Conservation (phyloP, 352 stramenopile genomes). For the Plasmopara viticola region DNA sequence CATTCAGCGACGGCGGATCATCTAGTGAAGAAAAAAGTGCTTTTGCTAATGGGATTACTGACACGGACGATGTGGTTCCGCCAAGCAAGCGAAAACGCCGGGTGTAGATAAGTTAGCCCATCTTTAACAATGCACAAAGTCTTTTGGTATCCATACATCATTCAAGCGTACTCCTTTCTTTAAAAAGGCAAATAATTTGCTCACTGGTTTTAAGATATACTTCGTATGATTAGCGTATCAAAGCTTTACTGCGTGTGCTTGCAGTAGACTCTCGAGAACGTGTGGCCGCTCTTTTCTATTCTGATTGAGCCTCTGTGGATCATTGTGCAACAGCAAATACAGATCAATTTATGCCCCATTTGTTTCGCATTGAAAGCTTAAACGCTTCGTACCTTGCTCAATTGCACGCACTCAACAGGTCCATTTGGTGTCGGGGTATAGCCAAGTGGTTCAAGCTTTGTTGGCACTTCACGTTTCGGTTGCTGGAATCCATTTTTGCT, state of each 20-base stretch:
- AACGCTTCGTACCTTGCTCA: conserved; percentile 36
- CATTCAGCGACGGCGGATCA: conserved; percentile 34
- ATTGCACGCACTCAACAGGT: conserved; percentile 43
- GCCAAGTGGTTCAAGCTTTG: conserved; percentile 53
- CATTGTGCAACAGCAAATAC: conserved; percentile 2
- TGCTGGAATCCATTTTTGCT: conserved; percentile 28
- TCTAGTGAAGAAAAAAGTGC: conserved; percentile 33
- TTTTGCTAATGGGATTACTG: not conserved
- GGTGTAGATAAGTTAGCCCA: conserved; percentile 2
- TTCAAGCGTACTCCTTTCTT: too few species aligned
- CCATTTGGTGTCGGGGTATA: conserved; percentile 59
- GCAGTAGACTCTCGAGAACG: conserved; percentile 50
- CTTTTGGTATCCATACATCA: too few species aligned
- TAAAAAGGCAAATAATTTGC: too few species aligned
- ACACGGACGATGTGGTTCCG: not conserved
- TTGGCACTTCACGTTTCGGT: conserved; percentile 33
- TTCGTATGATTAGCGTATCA: not conserved
- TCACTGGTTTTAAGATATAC: not conserved
- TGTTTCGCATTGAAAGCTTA: too few species aligned
- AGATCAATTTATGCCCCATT: too few species aligned
- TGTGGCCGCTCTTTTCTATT: conserved; percentile 47
- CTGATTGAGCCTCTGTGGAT: conserved; percentile 28
- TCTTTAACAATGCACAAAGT: too few species aligned
- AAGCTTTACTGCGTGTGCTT: conserved; percentile 21
- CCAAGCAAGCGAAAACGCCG: conserved; percentile 28